These are phyloP conservation scores for Rhodofomes roseus DNA, from an alignment of 1,284 basidiomycete genomes.

Conservation along the genomic window DNA sequence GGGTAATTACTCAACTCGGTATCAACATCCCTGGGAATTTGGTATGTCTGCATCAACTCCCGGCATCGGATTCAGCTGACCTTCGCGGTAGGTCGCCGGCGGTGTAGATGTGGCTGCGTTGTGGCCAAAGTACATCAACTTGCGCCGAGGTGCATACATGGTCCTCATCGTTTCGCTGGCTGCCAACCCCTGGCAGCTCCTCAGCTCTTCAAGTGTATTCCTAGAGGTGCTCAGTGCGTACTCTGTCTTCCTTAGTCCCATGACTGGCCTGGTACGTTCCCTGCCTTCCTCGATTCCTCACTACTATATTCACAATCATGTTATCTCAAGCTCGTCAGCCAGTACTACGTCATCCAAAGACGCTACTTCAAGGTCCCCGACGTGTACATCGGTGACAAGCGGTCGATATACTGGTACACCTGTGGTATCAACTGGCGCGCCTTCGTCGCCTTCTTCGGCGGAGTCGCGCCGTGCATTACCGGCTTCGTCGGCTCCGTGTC, in stretches of 20 bases:
- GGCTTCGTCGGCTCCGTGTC: constrained; percentile 19
- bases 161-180: constrained; percentile 15
- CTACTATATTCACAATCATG: background rate
- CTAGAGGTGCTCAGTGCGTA: constrained; percentile 19
- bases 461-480: constrained; percentile 20
- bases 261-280: constrained; percentile 12
- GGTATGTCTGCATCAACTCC: background rate
- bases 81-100: constrained; percentile 14
- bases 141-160: constrained; percentile 17
- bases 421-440: constrained; percentile 19
- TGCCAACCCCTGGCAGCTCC: constrained; percentile 20
- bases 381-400: constrained; percentile 15
- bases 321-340: constrained; percentile 12
- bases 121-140: constrained; percentile 19
- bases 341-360: constrained; percentile 17
- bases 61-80: background rate
- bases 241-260: constrained; percentile 18
- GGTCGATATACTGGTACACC: constrained; percentile 20
- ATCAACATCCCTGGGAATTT: constrained; percentile 21
- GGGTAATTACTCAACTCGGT: constrained; percentile 18
- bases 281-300: background rate
- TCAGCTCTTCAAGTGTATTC: constrained; percentile 17
- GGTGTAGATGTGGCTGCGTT: constrained; percentile 19
- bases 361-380: constrained; percentile 16
- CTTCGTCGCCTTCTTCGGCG: constrained; percentile 13